Base-by-base conservation (phyloP, 2,329 filamentous ascomycete genomes). In the Pseudogymnoascus sp. region DNA sequence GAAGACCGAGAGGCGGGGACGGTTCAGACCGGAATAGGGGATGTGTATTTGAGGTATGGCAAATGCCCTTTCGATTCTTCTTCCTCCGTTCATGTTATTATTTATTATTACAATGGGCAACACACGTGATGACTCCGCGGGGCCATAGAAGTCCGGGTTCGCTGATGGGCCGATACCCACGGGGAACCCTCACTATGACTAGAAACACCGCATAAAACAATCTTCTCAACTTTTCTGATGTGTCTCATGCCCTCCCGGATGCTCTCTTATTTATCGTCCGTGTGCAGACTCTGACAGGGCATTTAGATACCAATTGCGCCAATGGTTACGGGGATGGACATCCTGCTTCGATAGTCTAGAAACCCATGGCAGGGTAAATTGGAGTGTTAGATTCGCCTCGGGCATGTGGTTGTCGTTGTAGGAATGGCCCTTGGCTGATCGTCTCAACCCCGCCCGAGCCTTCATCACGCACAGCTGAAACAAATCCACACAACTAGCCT, bases 151-250 rank as follows among this genome's bases (percentile, higher is more conserved):
- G 77, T 68, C 64, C 67, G 76, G 77, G 78, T 63, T 63, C 67
- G 47, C 65, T 67, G 66, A 60, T 63, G 66, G 70, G 70, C 67
- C 66, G 71, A 73, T 71, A 68, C 68, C 67, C 70, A 56, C 40
- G 63, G 62, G 61, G 65, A 59, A 65, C 63, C 62, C 64, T 71
- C 65, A 74, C 75, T 64, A 76, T 86, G 84, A 76, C 81, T 85
- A 83, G 75, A 82, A 82, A 76, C 80, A 84, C 85, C 86, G 85
- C 83, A 78, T 78, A 77, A 79, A 75, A 67, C 75, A 77, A 86
- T 87, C 85, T 87, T 87, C 85, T 87, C 85, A 83, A 81, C 72
- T 72, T 78, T 74, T 85, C 82, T 85, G 83, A 85, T 73, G 67
- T 65, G 37, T 37, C 33, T n/a, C 59, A 13, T 40, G 16, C 26